Conservation (phyloP, 2,329 filamentous ascomycete species). For the Venturia pyrina region DNA sequence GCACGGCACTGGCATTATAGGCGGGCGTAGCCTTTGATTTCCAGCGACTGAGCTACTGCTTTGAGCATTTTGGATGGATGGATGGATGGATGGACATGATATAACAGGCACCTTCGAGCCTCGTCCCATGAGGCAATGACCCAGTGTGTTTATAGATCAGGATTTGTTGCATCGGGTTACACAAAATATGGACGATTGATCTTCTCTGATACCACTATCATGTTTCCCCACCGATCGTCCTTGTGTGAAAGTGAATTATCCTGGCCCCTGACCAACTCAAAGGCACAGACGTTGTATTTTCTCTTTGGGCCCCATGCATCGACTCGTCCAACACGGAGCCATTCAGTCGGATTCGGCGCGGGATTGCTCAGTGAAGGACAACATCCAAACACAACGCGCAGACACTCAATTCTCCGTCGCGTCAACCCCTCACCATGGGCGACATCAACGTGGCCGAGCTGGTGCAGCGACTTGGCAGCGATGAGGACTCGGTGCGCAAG, state of each 20-base stretch:
- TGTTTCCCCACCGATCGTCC: not conserved
- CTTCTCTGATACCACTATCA: not conserved
- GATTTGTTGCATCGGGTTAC: not conserved
- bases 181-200: not conserved
- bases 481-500: constrained; percentile 85
- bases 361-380: not conserved
- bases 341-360: not conserved
- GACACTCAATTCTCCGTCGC: not conserved
- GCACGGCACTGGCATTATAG: not conserved
- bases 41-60: not conserved
- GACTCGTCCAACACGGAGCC: not conserved
- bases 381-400: not conserved
- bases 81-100: not conserved
- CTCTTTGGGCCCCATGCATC: not conserved
- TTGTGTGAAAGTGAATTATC: not conserved
- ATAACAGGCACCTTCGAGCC: not conserved
- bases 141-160: not conserved
- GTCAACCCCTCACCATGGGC: constrained; percentile 33
- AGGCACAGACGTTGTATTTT: not conserved
- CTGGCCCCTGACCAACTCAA: not conserved
- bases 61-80: not conserved
- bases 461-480: constrained; percentile 48
- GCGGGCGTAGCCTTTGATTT: not conserved
- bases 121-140: not conserved
- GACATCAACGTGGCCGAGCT: constrained; percentile 47